phyloP scores from a whole-genome alignment of 139 green algal species.

The Picochlorum sp. region DNA sequence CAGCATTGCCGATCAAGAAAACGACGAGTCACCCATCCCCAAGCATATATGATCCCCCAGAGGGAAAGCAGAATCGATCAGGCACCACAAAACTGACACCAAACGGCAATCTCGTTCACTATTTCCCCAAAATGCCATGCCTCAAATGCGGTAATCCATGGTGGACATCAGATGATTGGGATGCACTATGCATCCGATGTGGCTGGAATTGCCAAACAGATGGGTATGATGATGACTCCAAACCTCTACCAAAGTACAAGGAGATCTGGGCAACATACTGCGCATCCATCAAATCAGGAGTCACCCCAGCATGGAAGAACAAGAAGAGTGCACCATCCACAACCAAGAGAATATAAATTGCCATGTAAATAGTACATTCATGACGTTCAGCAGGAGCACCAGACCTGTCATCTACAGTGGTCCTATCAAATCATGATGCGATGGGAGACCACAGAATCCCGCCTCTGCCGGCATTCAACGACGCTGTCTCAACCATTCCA shows the following conservation, averaged over 20 bases:
- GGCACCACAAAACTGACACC: constrained; percentile 22
- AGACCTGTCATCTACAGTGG: too few species aligned
- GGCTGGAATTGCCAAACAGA: constrained; percentile 58
- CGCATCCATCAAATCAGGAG: constrained; percentile 35
- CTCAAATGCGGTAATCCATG: constrained; percentile 70
- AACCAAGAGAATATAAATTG: neutral
- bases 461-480: too few species aligned
- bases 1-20: too few species aligned
- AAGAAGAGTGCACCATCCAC: neutral
- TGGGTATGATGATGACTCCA: constrained; percentile 74
- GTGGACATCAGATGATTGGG: constrained; percentile 77
- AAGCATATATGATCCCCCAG: constrained; percentile 20
- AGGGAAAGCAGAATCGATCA: constrained; percentile 40
- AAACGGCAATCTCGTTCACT: constrained; percentile 14
- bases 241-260: constrained; percentile 47
- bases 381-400: too few species aligned
- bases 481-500: too few species aligned
- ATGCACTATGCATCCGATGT: constrained; percentile 57
- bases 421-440: too few species aligned
- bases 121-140: constrained; percentile 39
- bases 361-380: neutral
- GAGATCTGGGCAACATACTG: constrained; percentile 40
- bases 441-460: too few species aligned
- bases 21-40: too few species aligned
- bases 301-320: constrained; percentile 32